These are phyloP conservation scores for Dactylellina parvicollis DNA, from an alignment of 2,329 filamentous ascomycete species.

Conservation along the genomic window DNA sequence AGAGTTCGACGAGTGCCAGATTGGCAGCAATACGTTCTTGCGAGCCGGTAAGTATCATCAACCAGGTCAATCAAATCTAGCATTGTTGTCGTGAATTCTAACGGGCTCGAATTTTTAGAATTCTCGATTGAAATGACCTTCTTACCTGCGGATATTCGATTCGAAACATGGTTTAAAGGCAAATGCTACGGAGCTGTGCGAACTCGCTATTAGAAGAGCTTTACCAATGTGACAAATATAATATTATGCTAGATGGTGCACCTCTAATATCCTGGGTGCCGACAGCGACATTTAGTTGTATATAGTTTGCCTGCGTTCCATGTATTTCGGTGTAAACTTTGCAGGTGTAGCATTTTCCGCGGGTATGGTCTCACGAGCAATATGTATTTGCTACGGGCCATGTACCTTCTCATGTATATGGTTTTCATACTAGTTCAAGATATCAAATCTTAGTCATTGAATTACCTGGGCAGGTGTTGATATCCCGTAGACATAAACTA, in stretches of 20 bases:
- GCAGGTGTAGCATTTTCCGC: too few species aligned
- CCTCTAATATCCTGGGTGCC: background rate
- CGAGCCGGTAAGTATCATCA: slow-evolving; percentile 32
- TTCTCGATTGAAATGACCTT: slow-evolving; percentile 54
- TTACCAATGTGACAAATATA: background rate
- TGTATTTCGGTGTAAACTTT: too few species aligned
- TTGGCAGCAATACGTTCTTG: slow-evolving; percentile 51
- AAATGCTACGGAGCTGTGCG: slow-evolving; percentile 53
- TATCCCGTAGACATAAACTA: too few species aligned
- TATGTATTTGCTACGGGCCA: too few species aligned
- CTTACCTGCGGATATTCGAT: slow-evolving; percentile 45
- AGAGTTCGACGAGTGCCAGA: slow-evolving; percentile 53
- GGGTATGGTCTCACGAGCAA: too few species aligned
- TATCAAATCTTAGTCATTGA: too few species aligned
- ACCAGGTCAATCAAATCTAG: background rate
- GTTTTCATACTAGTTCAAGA: too few species aligned
- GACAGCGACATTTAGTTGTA: too few species aligned
- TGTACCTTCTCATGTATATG: too few species aligned
- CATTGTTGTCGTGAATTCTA: background rate
- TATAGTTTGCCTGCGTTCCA: too few species aligned
- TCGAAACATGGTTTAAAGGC: slow-evolving; percentile 53
- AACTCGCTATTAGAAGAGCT: slow-evolving; percentile 34
- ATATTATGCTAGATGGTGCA: background rate
- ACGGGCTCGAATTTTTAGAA: slow-evolving; percentile 21
- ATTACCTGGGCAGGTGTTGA: too few species aligned